Evolutionary conservation across 257 asterid genomes (phyloP).

Genomic region (Nicotiana benthamiana): DNA sequence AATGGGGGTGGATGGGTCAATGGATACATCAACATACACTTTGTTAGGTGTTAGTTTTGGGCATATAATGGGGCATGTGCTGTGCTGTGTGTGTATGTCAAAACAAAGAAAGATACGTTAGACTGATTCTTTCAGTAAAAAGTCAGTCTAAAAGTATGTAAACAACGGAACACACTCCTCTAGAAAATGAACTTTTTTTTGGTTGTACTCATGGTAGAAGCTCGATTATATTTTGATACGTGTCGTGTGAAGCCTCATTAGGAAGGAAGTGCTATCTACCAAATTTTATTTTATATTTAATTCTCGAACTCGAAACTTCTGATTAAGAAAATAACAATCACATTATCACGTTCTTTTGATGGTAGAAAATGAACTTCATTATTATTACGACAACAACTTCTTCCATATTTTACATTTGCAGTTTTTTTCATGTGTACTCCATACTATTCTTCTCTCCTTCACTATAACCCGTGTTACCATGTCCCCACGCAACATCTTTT

Average conservation of each 20-base stretch:
- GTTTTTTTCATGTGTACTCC: background rate
- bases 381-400: background rate
- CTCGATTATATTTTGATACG: too few species aligned
- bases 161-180: background rate
- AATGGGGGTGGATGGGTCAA: background rate
- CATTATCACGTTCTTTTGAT: rapidly evolving
- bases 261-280: too few species aligned
- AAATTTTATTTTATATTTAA: too few species aligned
- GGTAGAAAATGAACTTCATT: background rate
- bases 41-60: background rate
- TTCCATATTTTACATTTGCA: background rate
- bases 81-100: background rate
- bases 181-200: background rate
- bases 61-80: constrained; percentile 1
- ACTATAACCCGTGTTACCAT: background rate
- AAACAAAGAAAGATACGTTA: background rate
- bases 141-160: background rate
- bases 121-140: background rate
- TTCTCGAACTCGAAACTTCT: too few species aligned
- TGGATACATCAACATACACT: background rate
- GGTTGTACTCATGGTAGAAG: too few species aligned
- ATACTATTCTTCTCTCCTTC: background rate
- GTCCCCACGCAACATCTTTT: background rate
- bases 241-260: too few species aligned
- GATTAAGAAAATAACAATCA: too few species aligned